phyloP scores from a whole-genome alignment of 2,329 filamentous ascomycete species.

The Curvularia lunata region DNA sequence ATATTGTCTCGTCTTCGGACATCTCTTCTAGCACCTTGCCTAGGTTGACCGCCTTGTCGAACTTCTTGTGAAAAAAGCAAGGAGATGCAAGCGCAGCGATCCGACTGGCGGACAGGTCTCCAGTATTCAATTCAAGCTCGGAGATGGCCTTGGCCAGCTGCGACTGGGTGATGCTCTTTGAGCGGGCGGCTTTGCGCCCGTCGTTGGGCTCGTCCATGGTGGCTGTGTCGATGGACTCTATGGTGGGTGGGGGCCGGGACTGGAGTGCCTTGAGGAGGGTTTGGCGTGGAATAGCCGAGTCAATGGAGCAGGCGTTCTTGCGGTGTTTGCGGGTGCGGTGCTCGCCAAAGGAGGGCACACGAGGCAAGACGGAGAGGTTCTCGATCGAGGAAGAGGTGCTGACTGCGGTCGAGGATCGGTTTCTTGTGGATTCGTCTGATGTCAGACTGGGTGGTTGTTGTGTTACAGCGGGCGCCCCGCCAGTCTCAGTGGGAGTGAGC shows the following conservation, averaged over 20 bases:
- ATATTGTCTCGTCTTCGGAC: conserved; percentile 83
- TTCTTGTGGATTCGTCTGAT: conserved; percentile 38
- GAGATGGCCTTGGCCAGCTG: conserved; percentile 67
- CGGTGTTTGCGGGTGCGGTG: conserved; percentile 47
- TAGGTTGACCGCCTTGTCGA: conserved; percentile 94
- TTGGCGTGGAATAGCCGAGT: conserved; percentile 72
- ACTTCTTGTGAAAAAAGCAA: conserved; percentile 97
- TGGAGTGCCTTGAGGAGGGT: conserved; percentile 83
- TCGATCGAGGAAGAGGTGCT: conserved; percentile 46
- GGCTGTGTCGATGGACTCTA: conserved; percentile 68
- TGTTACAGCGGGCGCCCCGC: conserved; percentile 36
- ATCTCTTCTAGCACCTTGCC: conserved; percentile 96
- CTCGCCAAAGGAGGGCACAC: conserved; percentile 46
- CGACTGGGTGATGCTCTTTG: conserved; percentile 52
- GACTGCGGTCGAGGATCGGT: conserved; percentile 27
- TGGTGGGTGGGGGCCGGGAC: conserved; percentile 62
- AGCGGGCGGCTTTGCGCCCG: conserved; percentile 33
- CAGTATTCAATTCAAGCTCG: conserved; percentile 57
- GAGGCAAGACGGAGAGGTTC: conserved; percentile 43
- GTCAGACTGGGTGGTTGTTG: conserved; percentile 24
- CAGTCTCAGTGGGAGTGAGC: conserved; percentile 37
- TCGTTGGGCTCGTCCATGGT: conserved; percentile 53
- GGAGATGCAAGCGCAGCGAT: conserved; percentile 82
- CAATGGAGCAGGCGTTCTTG: conserved; percentile 61
- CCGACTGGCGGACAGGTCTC: conserved; percentile 49